phyloP scores from a whole-genome alignment of 331 rosid species.

The Saraca asoca region DNA sequence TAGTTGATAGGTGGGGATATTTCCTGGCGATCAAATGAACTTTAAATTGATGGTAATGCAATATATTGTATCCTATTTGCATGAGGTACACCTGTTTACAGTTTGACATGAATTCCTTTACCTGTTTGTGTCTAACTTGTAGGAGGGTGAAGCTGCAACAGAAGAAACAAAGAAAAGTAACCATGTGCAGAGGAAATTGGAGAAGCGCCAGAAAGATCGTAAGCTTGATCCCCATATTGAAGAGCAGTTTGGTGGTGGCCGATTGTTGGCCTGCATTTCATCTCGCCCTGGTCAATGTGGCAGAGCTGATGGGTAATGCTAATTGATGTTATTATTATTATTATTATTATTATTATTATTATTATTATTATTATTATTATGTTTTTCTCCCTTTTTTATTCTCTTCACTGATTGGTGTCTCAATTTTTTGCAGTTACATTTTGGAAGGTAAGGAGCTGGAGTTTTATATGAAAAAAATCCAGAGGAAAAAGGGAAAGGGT shows the following conservation, averaged over 20 bases:
- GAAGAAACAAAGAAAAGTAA: slow-evolving; percentile 53
- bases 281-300: slow-evolving; percentile 63
- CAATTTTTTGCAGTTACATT: slow-evolving; percentile 40
- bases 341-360: neutral
- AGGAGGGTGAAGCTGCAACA: slow-evolving; percentile 46
- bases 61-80: no score
- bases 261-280: slow-evolving; percentile 52
- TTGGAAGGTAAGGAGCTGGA: slow-evolving; percentile 60
- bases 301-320: slow-evolving; percentile 48
- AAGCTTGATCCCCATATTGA: slow-evolving; percentile 49
- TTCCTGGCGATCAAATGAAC: no score
- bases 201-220: slow-evolving; percentile 50
- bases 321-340: neutral
- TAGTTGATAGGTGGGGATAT: no score
- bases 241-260: slow-evolving; percentile 55
- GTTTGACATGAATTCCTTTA: neutral
- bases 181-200: slow-evolving; percentile 49
- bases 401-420: neutral
- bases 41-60: no score
- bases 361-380: neutral
- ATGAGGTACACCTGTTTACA: neutral
- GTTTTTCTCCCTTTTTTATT: neutral
- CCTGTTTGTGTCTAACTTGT: neutral
- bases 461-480: slow-evolving; percentile 56
- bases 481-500: slow-evolving; percentile 54